These are phyloP conservation scores for Fusarium scirpi DNA, from an alignment of 2,329 filamentous ascomycete species.

Conservation along the genomic window DNA sequence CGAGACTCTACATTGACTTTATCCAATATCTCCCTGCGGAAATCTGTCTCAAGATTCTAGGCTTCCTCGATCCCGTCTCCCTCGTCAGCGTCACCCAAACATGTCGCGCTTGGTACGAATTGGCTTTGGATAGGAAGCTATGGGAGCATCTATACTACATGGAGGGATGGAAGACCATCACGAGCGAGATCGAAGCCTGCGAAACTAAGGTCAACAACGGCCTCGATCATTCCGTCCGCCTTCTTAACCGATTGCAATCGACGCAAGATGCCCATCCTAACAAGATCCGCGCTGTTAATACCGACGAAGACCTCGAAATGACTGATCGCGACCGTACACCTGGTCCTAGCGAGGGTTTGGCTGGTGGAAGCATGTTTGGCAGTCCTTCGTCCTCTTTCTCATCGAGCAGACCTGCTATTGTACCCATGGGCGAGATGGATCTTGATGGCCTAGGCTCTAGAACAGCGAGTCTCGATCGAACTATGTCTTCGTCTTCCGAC, in stretches of 20 bases:
- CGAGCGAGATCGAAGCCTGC: slow-evolving; percentile 72
- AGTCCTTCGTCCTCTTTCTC: slow-evolving; percentile 51
- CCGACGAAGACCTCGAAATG: slow-evolving; percentile 65
- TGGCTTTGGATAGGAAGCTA: slow-evolving; percentile 84
- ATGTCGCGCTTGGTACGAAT: slow-evolving; percentile 83
- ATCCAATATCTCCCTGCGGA: slow-evolving; percentile 87
- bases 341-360: slow-evolving; percentile 41
- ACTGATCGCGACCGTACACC: slow-evolving; percentile 52
- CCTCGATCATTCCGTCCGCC: slow-evolving; percentile 53
- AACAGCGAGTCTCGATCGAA: slow-evolving; percentile 49
- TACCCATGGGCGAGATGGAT: slow-evolving; percentile 49
- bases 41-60: slow-evolving; percentile 89
- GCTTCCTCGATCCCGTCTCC: slow-evolving; percentile 84
- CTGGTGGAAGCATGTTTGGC: slow-evolving; percentile 52
- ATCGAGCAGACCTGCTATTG: slow-evolving; percentile 42
- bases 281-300: slow-evolving; percentile 66
- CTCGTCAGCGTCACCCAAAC: slow-evolving; percentile 82
- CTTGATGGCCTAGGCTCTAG: slow-evolving; percentile 47
- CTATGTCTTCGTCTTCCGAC: slow-evolving; percentile 46
- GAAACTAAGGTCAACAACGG: slow-evolving; percentile 70
- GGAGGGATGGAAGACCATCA: slow-evolving; percentile 86
- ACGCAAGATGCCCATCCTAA: slow-evolving; percentile 62
- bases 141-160: slow-evolving; percentile 87
- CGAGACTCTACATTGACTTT: slow-evolving; percentile 93
- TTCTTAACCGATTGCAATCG: slow-evolving; percentile 58